Conservation (phyloP, 805 yeast species). For the Candida quercuum region DNA sequence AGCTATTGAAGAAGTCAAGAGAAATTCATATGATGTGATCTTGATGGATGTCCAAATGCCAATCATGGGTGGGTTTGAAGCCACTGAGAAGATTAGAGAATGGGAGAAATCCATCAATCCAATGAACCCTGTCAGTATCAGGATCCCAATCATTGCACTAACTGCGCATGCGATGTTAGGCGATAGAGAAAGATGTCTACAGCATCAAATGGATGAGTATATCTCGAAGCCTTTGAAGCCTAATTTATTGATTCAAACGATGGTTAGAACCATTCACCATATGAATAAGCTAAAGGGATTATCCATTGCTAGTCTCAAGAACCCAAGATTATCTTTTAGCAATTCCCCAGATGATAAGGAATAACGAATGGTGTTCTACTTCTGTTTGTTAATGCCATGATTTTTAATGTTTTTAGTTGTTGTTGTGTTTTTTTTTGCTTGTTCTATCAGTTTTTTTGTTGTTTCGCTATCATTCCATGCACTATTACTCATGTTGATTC, state of each 20-base stretch:
- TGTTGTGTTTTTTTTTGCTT: too few relatives aligned
- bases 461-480: too few relatives aligned
- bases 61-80: conserved; percentile 92
- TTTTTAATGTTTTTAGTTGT: too few relatives aligned
- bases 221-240: conserved; percentile 86
- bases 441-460: too few relatives aligned
- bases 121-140: conserved; percentile 58
- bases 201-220: conserved; percentile 91
- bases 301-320: conserved; percentile 13
- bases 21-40: conserved; percentile 68
- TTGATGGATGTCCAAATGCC: conserved; percentile 96
- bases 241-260: conserved; percentile 74
- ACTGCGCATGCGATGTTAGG: conserved; percentile 96
- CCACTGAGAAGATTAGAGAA: conserved; percentile 78
- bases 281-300: conserved; percentile 53
- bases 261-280: conserved; percentile 75
- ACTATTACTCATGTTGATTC: too few relatives aligned
- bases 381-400: too few relatives aligned
- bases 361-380: too few relatives aligned
- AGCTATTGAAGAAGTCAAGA: conserved; percentile 71
- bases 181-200: conserved; percentile 79
- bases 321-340: conserved; percentile 6
- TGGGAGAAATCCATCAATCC: conserved; percentile 83
- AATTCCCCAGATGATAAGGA: not conserved
- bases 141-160: conserved; percentile 84